Evolutionary conservation across 208 protist genomes (phyloP).

Genomic region (Balamuthia mandrillaris): DNA sequence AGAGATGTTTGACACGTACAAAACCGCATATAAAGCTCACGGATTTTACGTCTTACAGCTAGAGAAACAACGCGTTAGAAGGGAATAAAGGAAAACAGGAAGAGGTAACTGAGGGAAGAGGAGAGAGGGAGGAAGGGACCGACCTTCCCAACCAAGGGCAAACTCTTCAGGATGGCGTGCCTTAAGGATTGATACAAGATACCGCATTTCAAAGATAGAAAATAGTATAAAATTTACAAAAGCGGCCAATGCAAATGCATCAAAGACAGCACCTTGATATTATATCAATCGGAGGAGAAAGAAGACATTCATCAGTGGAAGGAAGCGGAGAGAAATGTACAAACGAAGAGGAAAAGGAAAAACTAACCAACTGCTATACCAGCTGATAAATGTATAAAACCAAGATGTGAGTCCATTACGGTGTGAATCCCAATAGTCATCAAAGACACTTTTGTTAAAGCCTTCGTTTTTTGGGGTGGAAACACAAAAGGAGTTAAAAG

Average conservation of each 20-base stretch:
- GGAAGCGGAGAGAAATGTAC: too few species aligned
- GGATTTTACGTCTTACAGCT: conserved; percentile 48
- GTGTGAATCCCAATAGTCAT: conserved; percentile 58
- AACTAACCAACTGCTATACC: conserved; percentile 36
- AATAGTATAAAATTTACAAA: conserved; percentile 71
- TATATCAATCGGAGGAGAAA: background rate
- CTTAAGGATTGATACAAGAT: conserved; percentile 67
- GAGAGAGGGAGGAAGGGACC: too few species aligned
- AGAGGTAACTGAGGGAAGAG: too few species aligned
- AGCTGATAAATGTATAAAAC: conserved; percentile 57
- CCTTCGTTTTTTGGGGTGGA: background rate
- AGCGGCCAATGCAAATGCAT: conserved; percentile 57
- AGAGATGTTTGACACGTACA: conserved; percentile 60
- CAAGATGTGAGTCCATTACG: conserved; percentile 63
- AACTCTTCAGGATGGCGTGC: conserved; percentile 55
- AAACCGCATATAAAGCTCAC: conserved; percentile 65
- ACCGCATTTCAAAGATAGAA: conserved; percentile 70
- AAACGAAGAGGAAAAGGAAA: too few species aligned
- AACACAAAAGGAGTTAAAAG: background rate
- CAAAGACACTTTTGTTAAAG: conserved; percentile 52
- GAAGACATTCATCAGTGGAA: background rate
- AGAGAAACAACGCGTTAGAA: too few species aligned
- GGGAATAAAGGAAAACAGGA: too few species aligned
- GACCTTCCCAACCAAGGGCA: conserved; percentile 24
- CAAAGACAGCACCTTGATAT: conserved; percentile 58